Evolutionary conservation across 163 green algal species (phyloP), one percentile per base, ranked within the genome.

Genomic region (Chloromonas sp.): DNA sequence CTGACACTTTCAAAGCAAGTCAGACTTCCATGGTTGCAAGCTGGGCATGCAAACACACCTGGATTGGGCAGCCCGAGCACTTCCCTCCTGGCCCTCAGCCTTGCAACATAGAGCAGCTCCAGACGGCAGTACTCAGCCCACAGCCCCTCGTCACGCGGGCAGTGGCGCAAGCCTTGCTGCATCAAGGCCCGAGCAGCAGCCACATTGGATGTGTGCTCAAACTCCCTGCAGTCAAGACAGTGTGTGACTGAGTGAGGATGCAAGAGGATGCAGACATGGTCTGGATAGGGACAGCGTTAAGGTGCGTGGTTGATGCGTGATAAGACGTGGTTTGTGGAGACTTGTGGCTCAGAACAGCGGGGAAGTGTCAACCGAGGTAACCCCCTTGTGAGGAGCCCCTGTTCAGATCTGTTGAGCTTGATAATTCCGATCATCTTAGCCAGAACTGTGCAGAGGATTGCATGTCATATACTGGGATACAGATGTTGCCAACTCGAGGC

Each of bases 51-150:
- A 36, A 36, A 36, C 79, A 71, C 84, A 76, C 83, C 77, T 15
- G 87, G 86, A 58, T 88, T 81, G 57, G 87, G 88, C 1, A 97
- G 88, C 14, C 95, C 95, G 71, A 99, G 91, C 2, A 98, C 82
- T 0, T 87, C 36, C 1, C 95, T 89, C 3, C 96, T 89, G 70
- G 91, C 87, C 1, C 89, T 66, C 76, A 98, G 91, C 83, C 95
- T 93, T 79, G 92, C 84, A 0, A 94, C 94, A 86, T 98, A 98
- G 62, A 96, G 86, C 86, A 98, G 91, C 92, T 99, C 96, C 88
- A 99, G 91, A 0, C 92, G 86, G 80, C 98, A 95, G 89, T 98
- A 98, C 86, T 98, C 94, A 1, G 92, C 83, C 96, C 96, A 99
- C 60, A 98, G 92, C 71, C 84, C 83, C 70, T 89, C 81, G 8